These are phyloP conservation scores for Meyerozyma carpophila DNA, from an alignment of 1,139 yeast genomes.

Conservation along the genomic window DNA sequence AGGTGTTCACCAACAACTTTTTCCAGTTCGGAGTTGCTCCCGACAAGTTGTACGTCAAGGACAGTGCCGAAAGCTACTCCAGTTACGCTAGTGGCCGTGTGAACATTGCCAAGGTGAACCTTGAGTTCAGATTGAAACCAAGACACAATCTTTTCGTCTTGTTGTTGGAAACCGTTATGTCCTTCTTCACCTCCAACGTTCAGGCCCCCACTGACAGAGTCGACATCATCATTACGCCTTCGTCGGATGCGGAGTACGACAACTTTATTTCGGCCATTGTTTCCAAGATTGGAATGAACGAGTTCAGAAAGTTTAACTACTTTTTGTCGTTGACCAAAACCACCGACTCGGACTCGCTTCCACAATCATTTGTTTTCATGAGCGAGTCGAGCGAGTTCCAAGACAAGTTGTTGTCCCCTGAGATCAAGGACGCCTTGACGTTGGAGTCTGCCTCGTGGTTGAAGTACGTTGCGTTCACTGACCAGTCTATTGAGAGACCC, in stretches of 20 bases:
- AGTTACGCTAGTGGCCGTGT: constrained; percentile 88
- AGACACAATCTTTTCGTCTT: constrained; percentile 76
- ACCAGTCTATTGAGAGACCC: constrained; percentile 72
- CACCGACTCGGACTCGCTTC: constrained; percentile 62
- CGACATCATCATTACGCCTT: constrained; percentile 58
- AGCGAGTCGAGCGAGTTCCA: constrained; percentile 80
- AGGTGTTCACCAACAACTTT: constrained; percentile 58
- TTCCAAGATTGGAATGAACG: constrained; percentile 78
- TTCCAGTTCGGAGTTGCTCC: constrained; percentile 71
- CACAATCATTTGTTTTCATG: constrained; percentile 80
- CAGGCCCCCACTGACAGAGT: constrained; percentile 56
- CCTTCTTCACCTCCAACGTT: constrained; percentile 48
- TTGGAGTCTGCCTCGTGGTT: constrained; percentile 51
- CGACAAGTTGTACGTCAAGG: constrained; percentile 51
- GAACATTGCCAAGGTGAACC: constrained; percentile 59
- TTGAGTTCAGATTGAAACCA: constrained; percentile 62
- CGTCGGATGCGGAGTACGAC: constrained; percentile 47
- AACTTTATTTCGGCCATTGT: constrained; percentile 81
- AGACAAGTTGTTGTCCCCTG: constrained; percentile 49
- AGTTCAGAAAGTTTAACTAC: constrained; percentile 69
- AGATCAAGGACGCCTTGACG: constrained; percentile 46
- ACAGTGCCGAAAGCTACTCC: constrained; percentile 64
- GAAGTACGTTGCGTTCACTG: constrained; percentile 74
- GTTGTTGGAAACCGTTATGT: constrained; percentile 49
- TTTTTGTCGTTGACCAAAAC: constrained; percentile 83